Evolutionary conservation across 192 early-diverging fungal species (phyloP), one percentile per base, ranked within the genome.

Genomic region (Podila horticola): DNA sequence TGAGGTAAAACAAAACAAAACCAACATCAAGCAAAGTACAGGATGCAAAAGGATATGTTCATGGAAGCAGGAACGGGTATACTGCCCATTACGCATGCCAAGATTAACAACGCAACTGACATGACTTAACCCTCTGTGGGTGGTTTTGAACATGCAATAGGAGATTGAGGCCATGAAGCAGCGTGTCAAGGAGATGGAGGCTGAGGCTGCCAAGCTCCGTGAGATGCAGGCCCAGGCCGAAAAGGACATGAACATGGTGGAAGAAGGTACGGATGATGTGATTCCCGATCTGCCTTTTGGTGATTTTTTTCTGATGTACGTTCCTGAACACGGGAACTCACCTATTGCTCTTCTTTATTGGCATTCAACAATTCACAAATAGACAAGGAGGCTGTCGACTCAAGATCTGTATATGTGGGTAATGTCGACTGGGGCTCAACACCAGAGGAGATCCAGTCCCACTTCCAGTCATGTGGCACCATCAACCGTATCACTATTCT

Each of bases 401-500:
- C 82, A 19, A 86, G 97, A 74, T 98, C 97, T 31, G 92, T 97
- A 60, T 98, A 97, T 79, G 94, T 98, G 29, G 96, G 97, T 38
- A 98, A 96, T 86, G 97, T 98, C 30, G 98, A 99, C 83, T 99
- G 98, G 86, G 87, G 84, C 50, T 87, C 95, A 29, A 96, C 96
- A 62, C 97, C 98, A 20, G 97, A 98, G 72, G 95, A 98, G 69
- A 87, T 99, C 36, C 96, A 98, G 81, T 91, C 90, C 36, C 96
- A 97, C 74, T 99, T 99, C 71, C 93, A 96, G 83, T 88, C 94
- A 10, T 97, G 97, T 83, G 97, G 98, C 22, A 92, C 92, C 22
- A 97, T 99, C 82, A 99, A 97, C 82, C 90, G 98, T 29, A 95
- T 98, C 11, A 99, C 97, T 15, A 98, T 98, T 69, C 81, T 97